Evolutionary conservation across 345 rosid genomes (phyloP).

Genomic region (Bretschneidera sinensis): DNA sequence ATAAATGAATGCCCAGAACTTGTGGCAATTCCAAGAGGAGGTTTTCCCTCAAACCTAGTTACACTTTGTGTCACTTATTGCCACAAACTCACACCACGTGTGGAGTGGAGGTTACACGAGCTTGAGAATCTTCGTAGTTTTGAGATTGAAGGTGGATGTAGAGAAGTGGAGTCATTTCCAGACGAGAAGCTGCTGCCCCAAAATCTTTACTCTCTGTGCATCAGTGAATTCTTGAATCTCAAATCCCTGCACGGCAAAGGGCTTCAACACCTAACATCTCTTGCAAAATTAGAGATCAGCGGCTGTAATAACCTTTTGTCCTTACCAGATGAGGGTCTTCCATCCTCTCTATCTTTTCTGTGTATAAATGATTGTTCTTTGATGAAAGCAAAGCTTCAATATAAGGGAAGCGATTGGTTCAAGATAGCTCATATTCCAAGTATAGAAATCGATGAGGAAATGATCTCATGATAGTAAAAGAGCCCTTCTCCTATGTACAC

Average conservation of each 20-base stretch:
- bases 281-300: slow-evolving; percentile 26
- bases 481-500: not conserved
- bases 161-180: slow-evolving; percentile 29
- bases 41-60: slow-evolving; percentile 26
- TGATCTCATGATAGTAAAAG: slow-evolving; percentile 10
- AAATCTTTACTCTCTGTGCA: slow-evolving; percentile 19
- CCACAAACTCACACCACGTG: slow-evolving; percentile 24
- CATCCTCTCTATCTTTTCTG: slow-evolving; percentile 25
- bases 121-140: slow-evolving; percentile 26
- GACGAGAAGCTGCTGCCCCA: slow-evolving; percentile 29
- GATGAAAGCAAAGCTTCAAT: slow-evolving; percentile 12
- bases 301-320: slow-evolving; percentile 27
- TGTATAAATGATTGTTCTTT: slow-evolving; percentile 23
- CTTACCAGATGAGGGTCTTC: slow-evolving; percentile 30
- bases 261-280: slow-evolving; percentile 19
- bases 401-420: slow-evolving; percentile 21
- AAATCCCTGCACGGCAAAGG: slow-evolving; percentile 14
- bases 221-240: slow-evolving; percentile 24
- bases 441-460: slow-evolving; percentile 23
- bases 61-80: slow-evolving; percentile 27
- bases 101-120: slow-evolving; percentile 26
- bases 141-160: slow-evolving; percentile 31
- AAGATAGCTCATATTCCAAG: slow-evolving; percentile 16
- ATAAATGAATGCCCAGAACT: slow-evolving; percentile 29
- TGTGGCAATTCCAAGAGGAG: slow-evolving; percentile 23